Percentiles rank a stretch among this genome's conserved stretches.
These are phyloP conservation scores for Pyricularia grisea DNA, from an alignment of 2,329 filamentous ascomycete species.

Conservation along the genomic window DNA sequence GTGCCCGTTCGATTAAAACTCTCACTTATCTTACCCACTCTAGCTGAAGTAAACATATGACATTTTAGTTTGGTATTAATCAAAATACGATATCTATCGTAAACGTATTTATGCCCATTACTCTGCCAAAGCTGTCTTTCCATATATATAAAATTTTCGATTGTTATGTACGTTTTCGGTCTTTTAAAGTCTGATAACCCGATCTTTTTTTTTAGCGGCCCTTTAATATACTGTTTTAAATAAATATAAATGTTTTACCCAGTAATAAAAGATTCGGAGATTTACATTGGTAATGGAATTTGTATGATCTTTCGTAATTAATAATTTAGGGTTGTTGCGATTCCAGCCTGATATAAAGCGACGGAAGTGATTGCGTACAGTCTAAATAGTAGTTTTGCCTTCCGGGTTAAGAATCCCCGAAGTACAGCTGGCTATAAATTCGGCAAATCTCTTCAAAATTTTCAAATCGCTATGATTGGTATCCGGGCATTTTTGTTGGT, in stretches of 20 bases:
- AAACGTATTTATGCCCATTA: constrained; percentile 4
- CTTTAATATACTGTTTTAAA: constrained; percentile 1
- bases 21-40: constrained; percentile 5
- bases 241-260: neutral
- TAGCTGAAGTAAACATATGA: constrained; percentile 5
- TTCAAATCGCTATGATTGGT: neutral
- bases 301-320: constrained; percentile 3
- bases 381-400: constrained; percentile 5
- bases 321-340: constrained; percentile 1
- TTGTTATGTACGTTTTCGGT: constrained; percentile 5
- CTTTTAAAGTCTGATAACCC: constrained; percentile 2
- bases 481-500: constrained; percentile 1
- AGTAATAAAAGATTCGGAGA: neutral
- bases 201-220: constrained; percentile 3
- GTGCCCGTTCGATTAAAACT: constrained; percentile 3
- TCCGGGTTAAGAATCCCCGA: constrained; percentile 1
- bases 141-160: constrained; percentile 7
- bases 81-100: constrained; percentile 4
- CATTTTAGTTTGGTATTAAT: constrained; percentile 7
- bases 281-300: constrained; percentile 7
- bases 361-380: constrained; percentile 6
- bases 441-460: constrained; percentile 7
- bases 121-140: constrained; percentile 7
- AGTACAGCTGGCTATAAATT: constrained; percentile 6
- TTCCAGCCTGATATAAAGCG: constrained; percentile 6